Evolutionary conservation across 192 early-diverging fungal species (phyloP), one percentile per base, ranked within the genome.

Genomic region (Mortierella claussenii): DNA sequence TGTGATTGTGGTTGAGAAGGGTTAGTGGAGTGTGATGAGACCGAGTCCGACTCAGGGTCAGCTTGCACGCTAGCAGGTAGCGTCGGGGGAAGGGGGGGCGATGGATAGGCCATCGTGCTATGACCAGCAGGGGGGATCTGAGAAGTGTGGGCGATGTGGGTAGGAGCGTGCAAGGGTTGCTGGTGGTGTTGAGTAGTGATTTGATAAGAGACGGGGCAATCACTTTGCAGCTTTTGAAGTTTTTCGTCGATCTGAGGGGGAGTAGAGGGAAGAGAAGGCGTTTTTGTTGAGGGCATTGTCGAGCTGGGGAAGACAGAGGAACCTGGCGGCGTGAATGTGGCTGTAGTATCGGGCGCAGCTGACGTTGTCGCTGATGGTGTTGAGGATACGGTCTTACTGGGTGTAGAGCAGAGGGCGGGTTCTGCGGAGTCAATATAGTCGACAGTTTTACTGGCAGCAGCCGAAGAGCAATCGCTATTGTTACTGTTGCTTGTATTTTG

Each of bases 141-240:
- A 23, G 46, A 21, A 20, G n/a, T 15, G n/a, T 15, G 13, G 7
- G 21, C 13, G 46, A 13, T 48, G 21, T 48, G 7, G 46, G n/a
- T 11, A 42, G 8, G 8, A 17, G 8, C 10, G 40, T 42, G 40
- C 17, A 11, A 17, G 40, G 8, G 36, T 26, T 48, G 59, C 13
- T 60, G 56, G 5, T 58, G 42, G 36, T 58, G 56, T 45, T 58
- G 56, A n/a, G 21, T 21, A 21, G 13, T 55, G 11, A 33, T 55
- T 18, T 55, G 18, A 33, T 23, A 31, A n/a, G n/a, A n/a, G n/a
- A n/a, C n/a, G n/a, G n/a, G n/a, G n/a, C n/a, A n/a, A n/a, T n/a
- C n/a, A n/a, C n/a, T n/a, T n/a, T n/a, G n/a, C n/a, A n/a, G n/a
- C n/a, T n/a, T n/a, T n/a, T 15, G 60, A 36, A 28, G 28, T 51